Percentiles rank a stretch among this genome's conserved stretches.
These are phyloP conservation scores for Didymella segeticola DNA, from an alignment of 2,329 filamentous ascomycete species.

Conservation along the genomic window DNA sequence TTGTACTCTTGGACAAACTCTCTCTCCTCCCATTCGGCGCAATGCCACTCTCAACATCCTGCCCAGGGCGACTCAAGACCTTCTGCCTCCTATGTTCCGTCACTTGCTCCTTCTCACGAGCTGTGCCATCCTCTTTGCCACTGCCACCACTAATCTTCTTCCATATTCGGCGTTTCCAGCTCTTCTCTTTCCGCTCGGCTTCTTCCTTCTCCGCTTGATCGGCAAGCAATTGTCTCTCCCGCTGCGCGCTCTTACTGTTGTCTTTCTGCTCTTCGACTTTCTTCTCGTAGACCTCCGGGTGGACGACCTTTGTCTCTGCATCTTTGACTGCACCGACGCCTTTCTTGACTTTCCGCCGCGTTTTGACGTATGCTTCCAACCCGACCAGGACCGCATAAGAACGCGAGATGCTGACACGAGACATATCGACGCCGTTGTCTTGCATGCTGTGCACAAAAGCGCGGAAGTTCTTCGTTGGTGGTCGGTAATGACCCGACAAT, in stretches of 20 bases:
- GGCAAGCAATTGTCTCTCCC: constrained; percentile 61
- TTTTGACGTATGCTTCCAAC: constrained; percentile 78
- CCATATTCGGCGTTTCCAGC: constrained; percentile 41
- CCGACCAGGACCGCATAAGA: constrained; percentile 84
- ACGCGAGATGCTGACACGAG: constrained; percentile 77
- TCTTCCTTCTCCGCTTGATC: constrained; percentile 55
- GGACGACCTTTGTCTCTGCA: constrained; percentile 65
- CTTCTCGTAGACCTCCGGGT: constrained; percentile 63
- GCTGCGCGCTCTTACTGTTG: constrained; percentile 67
- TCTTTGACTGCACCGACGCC: constrained; percentile 59
- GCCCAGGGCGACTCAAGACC: constrained; percentile 39
- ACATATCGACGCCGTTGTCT: constrained; percentile 78
- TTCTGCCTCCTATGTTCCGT: constrained; percentile 36
- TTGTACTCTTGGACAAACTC: constrained; percentile 10
- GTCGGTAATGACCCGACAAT: constrained; percentile 78
- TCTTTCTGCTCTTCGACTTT: constrained; percentile 59
- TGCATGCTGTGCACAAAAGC: constrained; percentile 78
- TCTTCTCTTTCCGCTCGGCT: constrained; percentile 46
- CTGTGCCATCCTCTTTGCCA: constrained; percentile 25
- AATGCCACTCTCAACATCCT: constrained; percentile 47
- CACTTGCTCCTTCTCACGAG: constrained; percentile 28
- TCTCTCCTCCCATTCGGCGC: constrained; percentile 43
- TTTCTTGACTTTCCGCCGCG: constrained; percentile 68
- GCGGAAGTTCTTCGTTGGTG: constrained; percentile 81
- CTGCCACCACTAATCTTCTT: constrained; percentile 28